Base-by-base conservation (phyloP, 306 rosid genomes). In the Quercus agrifolia region DNA sequence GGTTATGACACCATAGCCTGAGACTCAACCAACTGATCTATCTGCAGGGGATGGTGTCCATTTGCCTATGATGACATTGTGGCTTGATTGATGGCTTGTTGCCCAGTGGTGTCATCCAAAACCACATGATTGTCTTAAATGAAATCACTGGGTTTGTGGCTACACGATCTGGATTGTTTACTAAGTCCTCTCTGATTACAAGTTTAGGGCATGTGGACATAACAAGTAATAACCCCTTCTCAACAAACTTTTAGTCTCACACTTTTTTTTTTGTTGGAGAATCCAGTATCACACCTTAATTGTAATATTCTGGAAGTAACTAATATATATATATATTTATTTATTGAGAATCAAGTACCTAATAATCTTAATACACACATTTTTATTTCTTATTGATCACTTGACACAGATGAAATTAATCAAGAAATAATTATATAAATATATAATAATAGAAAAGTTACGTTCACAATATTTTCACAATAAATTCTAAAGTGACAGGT, bases 81-180 rank as follows among this genome's bases (percentile, higher is more conserved):
- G 97, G 71, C 91, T 79, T 0, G 9, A 35, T 38, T 38, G 97
- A 92, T 0, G 91, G 97, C 72, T 85, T 90, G 5, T 86, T 88
- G 6, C 80, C 86, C 13, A 87, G 94, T 0, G 83, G 73, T 0
- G 92, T 92, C 97, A 90, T 85, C 97, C 90, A 90, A 78, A 90
- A 90, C 93, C 97, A 92, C 2, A 92, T 8, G 1, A 91, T 89
- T 3, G 90, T 82, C 83, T 84, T 88, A 87, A 92, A 92, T 0
- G 93, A 84, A 18, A 88, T 58, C 5, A 81, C 73, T 0, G 90
- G 25, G 58, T 84, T 79, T 3, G 83, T 84, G 1, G 91, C 93
- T 2, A 88, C 97, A 10, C 76, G 73, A 64, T 92, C 89, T 0
- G 91, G 93, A 27, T 86, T 84, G 80, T 86, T 86, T 10, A 89